These are phyloP conservation scores for Ambrosia artemisiifolia DNA, from an alignment of 129 eudicot species.

Conservation along the genomic window DNA sequence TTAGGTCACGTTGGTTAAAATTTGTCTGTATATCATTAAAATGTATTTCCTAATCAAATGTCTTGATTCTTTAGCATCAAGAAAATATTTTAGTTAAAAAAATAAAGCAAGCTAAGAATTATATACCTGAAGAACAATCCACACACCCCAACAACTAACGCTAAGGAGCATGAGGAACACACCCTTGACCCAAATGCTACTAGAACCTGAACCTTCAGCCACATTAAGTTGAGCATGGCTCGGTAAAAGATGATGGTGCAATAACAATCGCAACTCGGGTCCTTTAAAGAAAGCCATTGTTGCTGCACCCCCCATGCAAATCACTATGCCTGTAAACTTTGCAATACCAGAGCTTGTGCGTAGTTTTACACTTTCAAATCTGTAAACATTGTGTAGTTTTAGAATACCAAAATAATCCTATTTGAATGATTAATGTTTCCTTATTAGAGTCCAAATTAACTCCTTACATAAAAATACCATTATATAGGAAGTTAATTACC, in stretches of 20 bases:
- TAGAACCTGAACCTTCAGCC: conserved; percentile 19
- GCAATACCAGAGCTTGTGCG: conserved; percentile 44
- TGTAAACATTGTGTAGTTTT: background rate
- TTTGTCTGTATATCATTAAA: too few relatives aligned
- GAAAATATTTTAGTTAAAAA: background rate
- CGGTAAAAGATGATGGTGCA: conserved; percentile 51
- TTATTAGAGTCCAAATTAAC: background rate
- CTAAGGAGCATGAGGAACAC: conserved; percentile 55
- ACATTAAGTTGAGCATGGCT: conserved; percentile 14
- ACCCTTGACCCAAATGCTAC: conserved; percentile 56
- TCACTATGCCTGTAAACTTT: conserved; percentile 48
- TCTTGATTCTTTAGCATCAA: background rate
- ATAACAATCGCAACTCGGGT: conserved; percentile 40
- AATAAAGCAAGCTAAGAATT: background rate
- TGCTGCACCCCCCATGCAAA: conserved; percentile 60
- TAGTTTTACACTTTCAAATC: conserved; percentile 57
- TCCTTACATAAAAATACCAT: background rate
- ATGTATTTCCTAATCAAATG: background rate
- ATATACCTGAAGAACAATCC: conserved; percentile 75
- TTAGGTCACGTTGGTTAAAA: too few relatives aligned
- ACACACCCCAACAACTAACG: conserved; percentile 46
- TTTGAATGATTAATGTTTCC: background rate
- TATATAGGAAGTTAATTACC: conserved; percentile 30
- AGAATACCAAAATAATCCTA: background rate
- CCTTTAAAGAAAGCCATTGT: conserved; percentile 69